Base-by-base conservation (phyloP, 257 asterid species). In the Salvia miltiorrhiza region DNA sequence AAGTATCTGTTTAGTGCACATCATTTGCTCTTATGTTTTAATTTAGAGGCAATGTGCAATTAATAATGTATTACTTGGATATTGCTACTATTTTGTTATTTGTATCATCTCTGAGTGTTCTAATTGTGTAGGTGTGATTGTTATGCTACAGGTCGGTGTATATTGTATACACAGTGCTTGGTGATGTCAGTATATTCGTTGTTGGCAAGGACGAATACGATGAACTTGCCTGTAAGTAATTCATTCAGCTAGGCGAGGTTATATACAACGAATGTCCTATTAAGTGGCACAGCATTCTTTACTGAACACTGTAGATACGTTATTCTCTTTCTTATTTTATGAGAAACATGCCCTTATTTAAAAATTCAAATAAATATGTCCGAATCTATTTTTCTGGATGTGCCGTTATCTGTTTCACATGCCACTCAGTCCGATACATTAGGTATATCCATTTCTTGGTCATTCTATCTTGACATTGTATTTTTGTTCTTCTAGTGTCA, bases 141-240 rank as follows among this genome's bases (percentile, higher is more conserved):
- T 53, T 76, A 44, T 55, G 32, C 23, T 72, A 79, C 93, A 93
- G 96, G 79, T 90, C 99, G 28, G 96, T 90, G 39, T 88, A 93
- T 65, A 87, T 88, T 54, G 96, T 90, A 23, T 93, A 87, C 89
- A 90, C 96, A 14, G 92, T 87, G 74, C 93, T 93, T 8, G 99
- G 97, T 26, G 96, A 93, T 81, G 95, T 93, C 73, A 90, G 95
- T 79, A 78, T 88, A 65, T 93, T 76, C 67, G 83, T 90, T 56
- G 99, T 93, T 71, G 99, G 96, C 85, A 93, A 93, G 85, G 99
- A 93, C 76, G 97, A 87, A 64, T 93, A 90, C 14, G 97, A 93
- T 78, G 99, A 93, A 81, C 96, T 88, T 79, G 88, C 96, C 58
- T 75, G 97, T 90, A 85, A 88, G 96, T 83, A 71, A 49, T 68